Base-by-base conservation (phyloP, 441 rosid genomes). In the Biscutella laevigata region DNA sequence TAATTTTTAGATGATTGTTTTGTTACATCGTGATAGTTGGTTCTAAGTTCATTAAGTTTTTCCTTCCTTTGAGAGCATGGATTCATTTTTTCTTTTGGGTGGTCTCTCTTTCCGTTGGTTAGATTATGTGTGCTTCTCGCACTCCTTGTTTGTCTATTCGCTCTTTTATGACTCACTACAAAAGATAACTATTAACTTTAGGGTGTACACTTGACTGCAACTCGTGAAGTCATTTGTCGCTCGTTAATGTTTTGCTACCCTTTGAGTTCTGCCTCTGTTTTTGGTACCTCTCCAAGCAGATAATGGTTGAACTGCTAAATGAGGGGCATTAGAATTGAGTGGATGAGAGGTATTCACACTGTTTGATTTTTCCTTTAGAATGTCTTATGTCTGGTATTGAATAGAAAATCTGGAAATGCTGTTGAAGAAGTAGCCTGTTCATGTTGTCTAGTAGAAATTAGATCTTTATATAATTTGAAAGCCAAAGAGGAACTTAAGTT, bases 381-480 rank as follows among this genome's bases (percentile, higher is more conserved):
- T 15, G 20, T 11, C 20, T 4, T 8, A 1, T 10, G 10, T 28
- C 17, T 29, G 17, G 40, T 36, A 36, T 45, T 28, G 4, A 12
- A 37, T 37, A 29, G 33, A 36, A 5, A n/a, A n/a, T 25, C 15
- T 45, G 24, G 57, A 5, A 29, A 34, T 48, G 62, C 6, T 21
- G 16, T 35, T 7, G 16, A 17, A 33, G 45, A 34, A 25, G 19
- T 21, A 13, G 54, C 14, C 42, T 36, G 36, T 5, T 50, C 15
- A 27, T 51, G 38, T 56, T 41, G 27, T 57, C 34, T 17, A 9
- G 16, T 65, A 43, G 59, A 50, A 36, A 4, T 35, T 20, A 3
- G 35, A 35, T 57, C 21, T 35, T 3, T 42, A 20, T 43, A 43
- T 35, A 22, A 2, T 62, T 1, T 26, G 25, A 24, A 42, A 38